A percentile compares a stretch with the other conserved stretches of the same genome.
Conservation (phyloP, 257 asterid species). For the Pogostemon cablin region DNA sequence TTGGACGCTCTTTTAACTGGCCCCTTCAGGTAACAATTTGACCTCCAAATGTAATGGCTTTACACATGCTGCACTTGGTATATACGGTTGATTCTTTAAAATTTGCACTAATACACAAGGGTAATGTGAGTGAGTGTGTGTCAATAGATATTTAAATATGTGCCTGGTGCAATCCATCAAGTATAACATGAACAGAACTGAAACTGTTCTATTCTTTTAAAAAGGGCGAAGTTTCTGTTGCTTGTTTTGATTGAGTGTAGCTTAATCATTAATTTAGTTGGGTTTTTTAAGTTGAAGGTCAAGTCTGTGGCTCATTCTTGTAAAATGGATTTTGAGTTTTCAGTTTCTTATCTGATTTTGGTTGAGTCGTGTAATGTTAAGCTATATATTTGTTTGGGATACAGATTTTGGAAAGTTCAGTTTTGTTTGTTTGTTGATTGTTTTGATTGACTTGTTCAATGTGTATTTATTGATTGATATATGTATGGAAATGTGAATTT, state of each 20-base stretch:
- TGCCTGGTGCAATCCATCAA: neutral
- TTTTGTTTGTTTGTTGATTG: neutral
- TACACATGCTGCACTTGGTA: neutral
- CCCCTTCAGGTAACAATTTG: conserved; percentile 58
- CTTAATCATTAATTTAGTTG: neutral
- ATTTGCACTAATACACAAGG: neutral
- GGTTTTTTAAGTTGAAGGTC: conserved; percentile 32
- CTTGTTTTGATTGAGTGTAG: neutral
- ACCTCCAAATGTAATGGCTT: neutral
- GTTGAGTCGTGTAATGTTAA: neutral
- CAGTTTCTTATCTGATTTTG: neutral
- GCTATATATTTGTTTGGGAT: neutral
- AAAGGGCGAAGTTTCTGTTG: neutral
- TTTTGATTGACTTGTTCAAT: neutral
- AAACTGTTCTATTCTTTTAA: neutral
- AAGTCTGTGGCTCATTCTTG: neutral
- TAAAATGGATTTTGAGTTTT: neutral
- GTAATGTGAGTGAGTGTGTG: neutral
- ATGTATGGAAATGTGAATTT: conserved; percentile 22
- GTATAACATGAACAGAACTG: neutral
- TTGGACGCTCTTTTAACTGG: conserved; percentile 63
- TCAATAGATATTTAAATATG: neutral
- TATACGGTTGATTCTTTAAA: neutral
- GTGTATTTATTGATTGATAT: neutral
- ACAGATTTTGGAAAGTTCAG: conserved; percentile 34